Conservation (phyloP, 192 early-diverging fungal genomes). For the Coemansia pectinata region DNA sequence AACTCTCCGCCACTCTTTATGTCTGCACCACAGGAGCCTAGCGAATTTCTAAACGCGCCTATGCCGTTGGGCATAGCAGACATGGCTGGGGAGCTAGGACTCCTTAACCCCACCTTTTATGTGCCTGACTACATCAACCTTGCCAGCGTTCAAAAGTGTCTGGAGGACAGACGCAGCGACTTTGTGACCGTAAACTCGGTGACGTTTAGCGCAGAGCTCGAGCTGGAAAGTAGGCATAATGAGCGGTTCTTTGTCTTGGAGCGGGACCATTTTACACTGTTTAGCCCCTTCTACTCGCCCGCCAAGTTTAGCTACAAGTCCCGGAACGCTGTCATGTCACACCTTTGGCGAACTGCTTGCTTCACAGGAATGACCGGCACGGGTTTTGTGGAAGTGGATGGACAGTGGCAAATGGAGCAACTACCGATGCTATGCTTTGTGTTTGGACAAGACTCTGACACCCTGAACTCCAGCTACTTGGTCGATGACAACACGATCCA, state of each 20-base stretch:
- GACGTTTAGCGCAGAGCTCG: neutral
- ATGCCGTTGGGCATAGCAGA: neutral
- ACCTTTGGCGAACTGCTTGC: neutral
- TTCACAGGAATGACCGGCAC: neutral
- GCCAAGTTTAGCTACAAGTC: conserved; percentile 8
- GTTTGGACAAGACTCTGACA: neutral
- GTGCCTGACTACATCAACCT: neutral
- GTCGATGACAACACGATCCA: neutral
- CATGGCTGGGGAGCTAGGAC: neutral
- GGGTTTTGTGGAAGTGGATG: neutral
- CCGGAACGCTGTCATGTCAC: neutral
- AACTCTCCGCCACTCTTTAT: neutral
- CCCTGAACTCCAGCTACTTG: neutral
- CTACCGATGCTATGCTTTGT: neutral
- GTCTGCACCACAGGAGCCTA: neutral
- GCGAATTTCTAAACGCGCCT: neutral
- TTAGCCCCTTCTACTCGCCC: neutral
- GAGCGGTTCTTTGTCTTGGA: neutral
- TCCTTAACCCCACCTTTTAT: neutral
- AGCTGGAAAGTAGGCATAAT: neutral
- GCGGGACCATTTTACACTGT: neutral
- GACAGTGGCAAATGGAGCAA: neutral
- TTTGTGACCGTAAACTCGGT: neutral
- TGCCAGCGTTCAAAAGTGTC: neutral
- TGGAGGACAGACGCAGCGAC: neutral